Evolutionary conservation across 345 rosid genomes (phyloP).

Genomic region (Luvunga scandens): DNA sequence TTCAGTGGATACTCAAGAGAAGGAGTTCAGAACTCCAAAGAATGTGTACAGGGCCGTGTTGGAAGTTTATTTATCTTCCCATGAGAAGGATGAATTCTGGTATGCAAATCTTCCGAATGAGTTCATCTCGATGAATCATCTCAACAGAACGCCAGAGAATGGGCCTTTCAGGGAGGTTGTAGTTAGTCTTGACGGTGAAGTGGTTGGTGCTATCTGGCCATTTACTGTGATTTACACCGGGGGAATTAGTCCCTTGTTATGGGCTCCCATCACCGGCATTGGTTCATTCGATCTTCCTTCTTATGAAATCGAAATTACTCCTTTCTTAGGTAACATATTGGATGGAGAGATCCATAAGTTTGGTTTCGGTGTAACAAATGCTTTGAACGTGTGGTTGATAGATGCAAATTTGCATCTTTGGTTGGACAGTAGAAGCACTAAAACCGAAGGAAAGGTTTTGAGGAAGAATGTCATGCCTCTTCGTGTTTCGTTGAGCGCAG

Average conservation of each 20-base stretch:
- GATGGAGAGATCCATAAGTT: constrained; percentile 64
- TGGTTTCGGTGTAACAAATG: constrained; percentile 71
- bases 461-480: constrained; percentile 38
- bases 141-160: constrained; percentile 48
- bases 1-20: constrained; percentile 36
- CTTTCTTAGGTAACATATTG: constrained; percentile 53
- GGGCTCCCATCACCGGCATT: constrained; percentile 77
- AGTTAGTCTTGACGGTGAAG: constrained; percentile 59
- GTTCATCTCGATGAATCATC: constrained; percentile 56
- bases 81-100: constrained; percentile 94
- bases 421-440: constrained; percentile 51
- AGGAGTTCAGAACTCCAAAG: constrained; percentile 59
- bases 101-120: constrained; percentile 68
- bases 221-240: constrained; percentile 86
- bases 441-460: constrained; percentile 57
- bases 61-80: constrained; percentile 90
- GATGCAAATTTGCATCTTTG: constrained; percentile 94
- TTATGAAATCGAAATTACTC: constrained; percentile 80
- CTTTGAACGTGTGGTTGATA: constrained; percentile 79
- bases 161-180: constrained; percentile 91
- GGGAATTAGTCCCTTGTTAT: constrained; percentile 74
- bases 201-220: constrained; percentile 81
- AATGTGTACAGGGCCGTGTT: constrained; percentile 85
- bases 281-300: constrained; percentile 81
- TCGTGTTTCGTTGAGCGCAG: constrained; percentile 29